Evolutionary conservation across 2,329 filamentous ascomycete genomes (phyloP), one percentile per base, ranked within the genome.

Genomic region (Fusarium vanettenii): DNA sequence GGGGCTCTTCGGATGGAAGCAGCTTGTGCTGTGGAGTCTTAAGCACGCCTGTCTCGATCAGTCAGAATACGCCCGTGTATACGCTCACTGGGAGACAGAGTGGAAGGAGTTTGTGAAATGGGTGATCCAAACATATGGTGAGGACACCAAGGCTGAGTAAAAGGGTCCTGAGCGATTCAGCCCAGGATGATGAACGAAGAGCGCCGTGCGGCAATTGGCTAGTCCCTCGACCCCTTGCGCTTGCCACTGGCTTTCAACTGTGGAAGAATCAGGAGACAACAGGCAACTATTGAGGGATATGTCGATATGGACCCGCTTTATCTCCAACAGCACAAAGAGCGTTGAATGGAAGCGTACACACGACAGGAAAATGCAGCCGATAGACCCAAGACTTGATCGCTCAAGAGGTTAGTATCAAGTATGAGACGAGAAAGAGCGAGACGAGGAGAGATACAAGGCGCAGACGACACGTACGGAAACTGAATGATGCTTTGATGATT

Each of bases 1-100:
- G 87, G 89, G 87, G 20, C 81, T 95, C 0, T 89, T 89, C 72
- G 92, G 92, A 50, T 93, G 92, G 91, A 92, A 92, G 79, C 92
- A 94, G 81, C 86, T 92, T 25, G 85, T 86, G 18, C 82, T 88
- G 73, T 92, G 91, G 91, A 92, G 90, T 76, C 82, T 92, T 16
- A 84, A 91, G 67, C 89, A 92, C 79, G 85, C 90, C 2, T 91
- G 89, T 75, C 83, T 92, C 78, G 81, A 81, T 27, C 75, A 80
- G 2, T 73, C 83, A 0, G 85, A 91, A 72, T 83, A 84, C 66
- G 71, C 71, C 9, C 67, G 74, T 9, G 78, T 87, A 7, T 67
- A 80, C 31, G 64, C 71, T 1, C 83, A 87, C 52, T 93, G 92
- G 87, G 81, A 85, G 67, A 69, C 71, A 5, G 84, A 85, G 37